Evolutionary conservation across 352 stramenopile species (phyloP).

Genomic region (Globisporangium cederbergense): DNA sequence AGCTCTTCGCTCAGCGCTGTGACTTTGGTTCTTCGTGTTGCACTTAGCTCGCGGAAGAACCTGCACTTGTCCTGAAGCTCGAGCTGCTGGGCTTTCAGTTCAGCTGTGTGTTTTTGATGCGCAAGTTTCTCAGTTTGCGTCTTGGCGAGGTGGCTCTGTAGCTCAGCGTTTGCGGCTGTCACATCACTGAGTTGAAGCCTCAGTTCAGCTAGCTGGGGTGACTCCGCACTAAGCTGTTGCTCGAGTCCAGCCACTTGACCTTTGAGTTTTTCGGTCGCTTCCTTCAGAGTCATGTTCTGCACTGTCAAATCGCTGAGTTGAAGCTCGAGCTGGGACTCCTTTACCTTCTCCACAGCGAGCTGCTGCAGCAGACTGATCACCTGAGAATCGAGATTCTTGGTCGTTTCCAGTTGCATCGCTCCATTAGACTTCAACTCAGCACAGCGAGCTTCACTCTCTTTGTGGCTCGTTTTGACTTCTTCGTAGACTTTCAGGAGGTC

Average conservation of each 20-base stretch:
- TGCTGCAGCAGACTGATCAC: too few species aligned
- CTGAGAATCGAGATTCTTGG: background rate
- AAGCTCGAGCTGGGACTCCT: background rate
- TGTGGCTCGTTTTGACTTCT: background rate
- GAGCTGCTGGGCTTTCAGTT: background rate
- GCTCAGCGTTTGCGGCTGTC: background rate
- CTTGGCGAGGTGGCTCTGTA: background rate
- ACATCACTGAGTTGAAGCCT: background rate
- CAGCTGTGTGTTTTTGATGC: background rate
- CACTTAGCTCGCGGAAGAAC: slow-evolving; percentile 1
- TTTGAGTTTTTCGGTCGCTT: background rate
- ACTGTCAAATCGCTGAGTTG: background rate
- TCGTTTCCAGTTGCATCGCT: background rate
- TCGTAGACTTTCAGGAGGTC: background rate
- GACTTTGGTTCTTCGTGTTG: slow-evolving; percentile 1
- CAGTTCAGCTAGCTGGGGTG: background rate
- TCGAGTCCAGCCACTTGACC: background rate
- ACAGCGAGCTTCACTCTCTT: background rate
- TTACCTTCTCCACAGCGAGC: too few species aligned
- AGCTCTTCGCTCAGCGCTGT: slow-evolving; percentile 1
- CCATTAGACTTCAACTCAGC: background rate
- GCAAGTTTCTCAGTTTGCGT: background rate
- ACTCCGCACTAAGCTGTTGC: background rate
- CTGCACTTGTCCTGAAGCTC: slow-evolving; percentile 5
- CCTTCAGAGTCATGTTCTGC: background rate